Percentiles rank a stretch among this genome's conserved stretches.
Evolutionary conservation across 345 rosid genomes (phyloP).

Genomic region (Salix brachista): DNA sequence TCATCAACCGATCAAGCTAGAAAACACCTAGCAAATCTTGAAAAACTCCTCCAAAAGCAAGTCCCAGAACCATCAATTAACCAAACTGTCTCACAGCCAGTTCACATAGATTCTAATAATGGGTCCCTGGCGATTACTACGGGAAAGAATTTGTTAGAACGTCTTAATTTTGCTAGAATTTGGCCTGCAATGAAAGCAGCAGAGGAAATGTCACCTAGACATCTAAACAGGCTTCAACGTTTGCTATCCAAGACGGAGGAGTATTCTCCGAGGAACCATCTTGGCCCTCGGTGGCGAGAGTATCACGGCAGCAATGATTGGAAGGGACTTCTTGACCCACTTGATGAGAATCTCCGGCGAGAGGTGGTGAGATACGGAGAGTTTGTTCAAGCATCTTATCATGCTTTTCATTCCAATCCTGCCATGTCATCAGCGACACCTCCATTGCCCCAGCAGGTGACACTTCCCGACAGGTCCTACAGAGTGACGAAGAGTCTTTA

Average conservation of each 20-base stretch:
- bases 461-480: constrained; percentile 62
- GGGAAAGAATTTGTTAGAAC: constrained; percentile 36
- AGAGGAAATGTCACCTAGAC: constrained; percentile 85
- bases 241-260: constrained; percentile 64
- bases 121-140: constrained; percentile 9
- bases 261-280: constrained; percentile 75
- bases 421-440: constrained; percentile 54
- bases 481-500: constrained; percentile 73
- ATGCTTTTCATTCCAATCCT: constrained; percentile 71
- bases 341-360: constrained; percentile 59
- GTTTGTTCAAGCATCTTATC: constrained; percentile 50
- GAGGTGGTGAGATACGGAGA: constrained; percentile 59
- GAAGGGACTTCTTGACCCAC: constrained; percentile 55
- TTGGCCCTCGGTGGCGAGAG: constrained; percentile 77
- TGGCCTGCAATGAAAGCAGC: constrained; percentile 88
- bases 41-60: constrained; percentile 47
- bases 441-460: constrained; percentile 53
- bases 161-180: constrained; percentile 53
- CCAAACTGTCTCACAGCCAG: not conserved
- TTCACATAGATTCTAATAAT: constrained; percentile 1
- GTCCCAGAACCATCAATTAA: constrained; percentile 7
- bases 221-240: constrained; percentile 62
- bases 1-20: constrained; percentile 30
- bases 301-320: constrained; percentile 49
- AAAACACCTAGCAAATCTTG: constrained; percentile 58